These are phyloP conservation scores for Cucurbitaria berberidis DNA, from an alignment of 2,329 filamentous ascomycete genomes.

Conservation along the genomic window DNA sequence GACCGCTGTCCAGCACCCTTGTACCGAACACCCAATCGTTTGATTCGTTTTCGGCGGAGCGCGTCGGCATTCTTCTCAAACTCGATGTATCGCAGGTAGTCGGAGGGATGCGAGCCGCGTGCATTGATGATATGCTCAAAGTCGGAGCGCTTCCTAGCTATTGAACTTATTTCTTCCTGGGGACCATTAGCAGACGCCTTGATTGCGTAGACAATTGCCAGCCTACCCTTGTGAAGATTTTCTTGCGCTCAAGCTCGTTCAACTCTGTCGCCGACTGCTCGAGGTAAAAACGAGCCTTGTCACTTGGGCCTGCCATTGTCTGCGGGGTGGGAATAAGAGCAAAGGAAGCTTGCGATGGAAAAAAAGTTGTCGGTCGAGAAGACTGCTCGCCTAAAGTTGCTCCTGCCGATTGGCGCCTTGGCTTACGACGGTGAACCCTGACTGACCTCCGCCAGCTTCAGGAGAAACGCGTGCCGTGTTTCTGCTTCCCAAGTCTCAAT, in stretches of 20 bases:
- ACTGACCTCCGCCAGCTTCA: constrained; percentile 31
- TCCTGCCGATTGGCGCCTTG: constrained; percentile 29
- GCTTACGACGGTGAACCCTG: constrained; percentile 28
- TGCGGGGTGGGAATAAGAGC: constrained; percentile 19
- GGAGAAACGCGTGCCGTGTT: constrained; percentile 29
- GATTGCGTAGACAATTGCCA: background rate
- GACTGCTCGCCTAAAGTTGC: constrained; percentile 24
- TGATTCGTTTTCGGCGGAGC: constrained; percentile 81
- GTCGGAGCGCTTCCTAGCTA: constrained; percentile 88
- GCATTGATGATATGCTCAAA: constrained; percentile 92
- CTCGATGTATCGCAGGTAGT: constrained; percentile 84
- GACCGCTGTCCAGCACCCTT: constrained; percentile 76
- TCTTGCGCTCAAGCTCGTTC: constrained; percentile 88
- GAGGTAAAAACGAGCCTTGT: constrained; percentile 94
- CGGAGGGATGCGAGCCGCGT: constrained; percentile 71
- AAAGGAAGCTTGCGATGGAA: constrained; percentile 18
- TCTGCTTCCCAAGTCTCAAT: constrained; percentile 16
- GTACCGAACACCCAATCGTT: constrained; percentile 77
- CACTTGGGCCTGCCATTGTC: constrained; percentile 81
- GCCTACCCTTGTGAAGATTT: constrained; percentile 80
- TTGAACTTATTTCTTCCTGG: constrained; percentile 85
- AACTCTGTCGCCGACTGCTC: constrained; percentile 92
- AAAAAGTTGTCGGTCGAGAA: constrained; percentile 27
- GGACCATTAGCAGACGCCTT: constrained; percentile 9
- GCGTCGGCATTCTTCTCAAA: constrained; percentile 72